Conservation (phyloP, 306 rosid species). For the cucumber (Cucumis sativus) region Cucumber_9930_V3 NC_026660.2:21921001-21921500, state of each 20-base stretch:
- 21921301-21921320: background rate
- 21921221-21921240: background rate
- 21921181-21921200: background rate
- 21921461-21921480: background rate
- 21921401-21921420: slow-evolving; percentile 50
- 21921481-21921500: background rate
- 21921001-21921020: background rate
- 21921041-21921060: background rate
- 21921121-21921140: background rate
- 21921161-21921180: background rate
- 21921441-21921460: slow-evolving; percentile 7
- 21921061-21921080: background rate
- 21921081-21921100: background rate
- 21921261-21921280: background rate
- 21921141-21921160: background rate
- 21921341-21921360: slow-evolving; percentile 46
- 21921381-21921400: slow-evolving; percentile 29
- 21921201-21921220: background rate
- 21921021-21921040: background rate
- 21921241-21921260: background rate
- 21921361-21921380: slow-evolving; percentile 51
- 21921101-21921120: no score
- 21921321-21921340: slow-evolving; percentile 15
- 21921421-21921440: slow-evolving; percentile 34
- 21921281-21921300: background rate